Evolutionary conservation across 2,329 filamentous ascomycete species (phyloP).

Genomic region (Colletotrichum endophyticum): DNA sequence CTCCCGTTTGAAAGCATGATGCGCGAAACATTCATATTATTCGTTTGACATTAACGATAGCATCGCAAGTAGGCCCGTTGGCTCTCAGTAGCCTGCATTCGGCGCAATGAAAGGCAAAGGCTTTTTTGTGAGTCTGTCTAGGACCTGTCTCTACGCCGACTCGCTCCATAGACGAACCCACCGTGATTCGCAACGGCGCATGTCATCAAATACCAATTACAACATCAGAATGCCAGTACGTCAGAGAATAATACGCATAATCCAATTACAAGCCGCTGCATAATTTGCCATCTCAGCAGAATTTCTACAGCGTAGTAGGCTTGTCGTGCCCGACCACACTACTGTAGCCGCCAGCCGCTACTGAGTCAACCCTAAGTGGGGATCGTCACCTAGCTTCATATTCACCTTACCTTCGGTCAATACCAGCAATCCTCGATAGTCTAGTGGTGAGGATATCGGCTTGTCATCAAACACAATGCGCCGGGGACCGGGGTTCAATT

Average conservation of each 20-base stretch:
- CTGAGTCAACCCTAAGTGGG: neutral
- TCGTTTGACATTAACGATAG: neutral
- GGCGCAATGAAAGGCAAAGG: neutral
- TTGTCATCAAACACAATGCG: neutral
- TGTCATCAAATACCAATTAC: neutral
- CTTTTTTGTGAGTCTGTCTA: neutral
- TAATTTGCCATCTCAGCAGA: neutral
- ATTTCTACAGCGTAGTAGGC: no score
- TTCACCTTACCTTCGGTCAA: accelerated
- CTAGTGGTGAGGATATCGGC: constrained; percentile 15
- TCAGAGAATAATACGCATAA: neutral
- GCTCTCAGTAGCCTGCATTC: neutral
- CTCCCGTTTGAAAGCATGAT: neutral
- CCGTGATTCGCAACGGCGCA: neutral
- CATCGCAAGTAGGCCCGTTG: neutral
- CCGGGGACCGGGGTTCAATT: neutral
- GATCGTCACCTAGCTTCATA: neutral
- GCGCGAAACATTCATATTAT: neutral
- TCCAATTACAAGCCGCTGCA: neutral
- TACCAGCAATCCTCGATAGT: neutral
- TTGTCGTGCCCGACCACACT: neutral
- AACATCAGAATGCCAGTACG: neutral
- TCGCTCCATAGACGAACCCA: neutral
- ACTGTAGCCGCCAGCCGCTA: neutral
- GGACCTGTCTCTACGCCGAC: neutral